phyloP scores from a whole-genome alignment of 805 yeast genomes.

The Candida takata region DNA sequence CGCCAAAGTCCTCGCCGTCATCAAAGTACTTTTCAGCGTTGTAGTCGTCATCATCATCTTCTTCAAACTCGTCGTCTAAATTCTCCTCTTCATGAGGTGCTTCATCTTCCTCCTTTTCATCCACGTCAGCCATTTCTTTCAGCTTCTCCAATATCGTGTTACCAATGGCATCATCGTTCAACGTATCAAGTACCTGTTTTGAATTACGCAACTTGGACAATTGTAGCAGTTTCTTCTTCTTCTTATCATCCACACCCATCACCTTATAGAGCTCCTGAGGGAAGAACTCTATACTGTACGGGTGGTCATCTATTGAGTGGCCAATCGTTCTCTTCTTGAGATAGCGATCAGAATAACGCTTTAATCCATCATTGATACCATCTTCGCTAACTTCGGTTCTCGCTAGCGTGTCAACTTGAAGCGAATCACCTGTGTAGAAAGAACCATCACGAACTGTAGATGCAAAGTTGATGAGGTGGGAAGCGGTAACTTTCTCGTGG shows the following conservation, averaged over 20 bases:
- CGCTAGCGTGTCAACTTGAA: conserved; percentile 25
- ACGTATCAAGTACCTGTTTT: conserved; percentile 17
- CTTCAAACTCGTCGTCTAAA: conserved; percentile 51
- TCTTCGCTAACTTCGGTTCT: conserved; percentile 29
- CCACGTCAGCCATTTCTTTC: conserved; percentile 43
- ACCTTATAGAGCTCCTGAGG: conserved; percentile 72
- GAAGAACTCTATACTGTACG: conserved; percentile 61
- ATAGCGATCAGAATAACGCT: conserved; percentile 77
- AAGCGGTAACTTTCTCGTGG: conserved; percentile 44
- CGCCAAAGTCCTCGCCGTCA: conserved; percentile 46
- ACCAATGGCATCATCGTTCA: conserved; percentile 24
- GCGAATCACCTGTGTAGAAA: conserved; percentile 52
- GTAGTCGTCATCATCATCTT: conserved; percentile 58
- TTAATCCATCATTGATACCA: conserved; percentile 58
- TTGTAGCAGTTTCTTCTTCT: conserved; percentile 42
- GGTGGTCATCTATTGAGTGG: conserved; percentile 70
- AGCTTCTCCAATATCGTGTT: conserved; percentile 40
- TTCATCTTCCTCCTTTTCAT: conserved; percentile 31
- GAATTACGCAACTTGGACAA: conserved; percentile 28
- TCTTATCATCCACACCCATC: conserved; percentile 55
- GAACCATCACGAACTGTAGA: conserved; percentile 56
- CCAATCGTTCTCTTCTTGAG: conserved; percentile 64
- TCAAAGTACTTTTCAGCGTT: conserved; percentile 60
- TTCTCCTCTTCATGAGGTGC: conserved; percentile 35
- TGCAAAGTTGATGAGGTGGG: conserved; percentile 47